phyloP scores from a whole-genome alignment of 768 basidiomycete species.

The Hemileccinum impolitum region DNA sequence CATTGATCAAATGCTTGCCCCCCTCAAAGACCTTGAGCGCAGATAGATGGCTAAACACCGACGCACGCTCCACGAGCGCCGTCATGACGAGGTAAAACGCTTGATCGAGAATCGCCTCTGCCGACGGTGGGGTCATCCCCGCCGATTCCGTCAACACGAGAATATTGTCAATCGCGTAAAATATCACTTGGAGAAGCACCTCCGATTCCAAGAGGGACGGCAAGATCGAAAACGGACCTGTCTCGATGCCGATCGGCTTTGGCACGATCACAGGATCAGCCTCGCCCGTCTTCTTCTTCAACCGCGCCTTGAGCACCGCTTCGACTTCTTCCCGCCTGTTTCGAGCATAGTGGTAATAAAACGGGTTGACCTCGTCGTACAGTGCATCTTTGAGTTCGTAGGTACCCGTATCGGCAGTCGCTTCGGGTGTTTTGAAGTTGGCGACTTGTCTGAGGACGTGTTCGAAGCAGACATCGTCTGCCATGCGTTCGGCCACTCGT shows the following conservation, averaged over 20 bases:
- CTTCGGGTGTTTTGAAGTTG: slow-evolving; percentile 77
- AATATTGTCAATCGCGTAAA: slow-evolving; percentile 77
- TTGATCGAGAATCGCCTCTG: slow-evolving; percentile 90
- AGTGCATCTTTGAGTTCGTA: slow-evolving; percentile 84
- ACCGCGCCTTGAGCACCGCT: slow-evolving; percentile 59
- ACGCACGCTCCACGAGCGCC: slow-evolving; percentile 68
- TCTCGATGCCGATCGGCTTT: slow-evolving; percentile 56
- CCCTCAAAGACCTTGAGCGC: slow-evolving; percentile 55
- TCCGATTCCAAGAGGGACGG: slow-evolving; percentile 64
- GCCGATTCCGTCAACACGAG: slow-evolving; percentile 58
- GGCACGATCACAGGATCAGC: slow-evolving; percentile 76
- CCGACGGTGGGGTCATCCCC: slow-evolving; percentile 64
- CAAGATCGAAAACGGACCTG: slow-evolving; percentile 68
- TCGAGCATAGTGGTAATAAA: slow-evolving; percentile 92
- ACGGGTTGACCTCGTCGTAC: slow-evolving; percentile 89
- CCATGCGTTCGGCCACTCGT: slow-evolving; percentile 83
- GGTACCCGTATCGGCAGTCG: slow-evolving; percentile 72
- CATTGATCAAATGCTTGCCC: slow-evolving; percentile 60
- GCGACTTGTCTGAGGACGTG: slow-evolving; percentile 75
- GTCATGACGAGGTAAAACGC: slow-evolving; percentile 84
- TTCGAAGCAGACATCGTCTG: slow-evolving; percentile 82
- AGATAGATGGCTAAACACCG: slow-evolving; percentile 58
- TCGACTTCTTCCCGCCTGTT: slow-evolving; percentile 94
- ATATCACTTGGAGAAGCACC: slow-evolving; percentile 75
- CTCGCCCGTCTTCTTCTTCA: slow-evolving; percentile 61